Percentiles rank a stretch among this genome's conserved stretches.
phyloP scores from a whole-genome alignment of 2,329 filamentous ascomycete species.

The Pseudopyricularia javanii region DNA sequence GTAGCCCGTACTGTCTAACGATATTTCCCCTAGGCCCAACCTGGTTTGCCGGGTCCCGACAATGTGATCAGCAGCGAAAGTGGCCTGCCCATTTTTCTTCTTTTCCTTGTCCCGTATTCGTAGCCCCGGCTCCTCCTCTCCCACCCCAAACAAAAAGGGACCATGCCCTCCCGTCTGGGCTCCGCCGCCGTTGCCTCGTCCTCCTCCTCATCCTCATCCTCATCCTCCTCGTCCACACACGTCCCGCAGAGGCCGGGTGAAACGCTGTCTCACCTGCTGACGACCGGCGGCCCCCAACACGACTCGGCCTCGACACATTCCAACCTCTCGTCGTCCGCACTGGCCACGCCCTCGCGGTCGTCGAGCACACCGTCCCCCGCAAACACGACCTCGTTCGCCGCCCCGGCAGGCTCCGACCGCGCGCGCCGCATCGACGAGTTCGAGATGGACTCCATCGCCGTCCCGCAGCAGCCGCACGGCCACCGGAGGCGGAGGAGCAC shows the following conservation, averaged over 20 bases:
- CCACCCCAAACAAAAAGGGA: background rate
- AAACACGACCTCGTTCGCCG: background rate
- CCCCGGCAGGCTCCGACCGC: conserved; percentile 1
- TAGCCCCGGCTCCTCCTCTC: background rate
- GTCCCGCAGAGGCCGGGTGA: background rate
- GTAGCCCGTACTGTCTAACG: background rate
- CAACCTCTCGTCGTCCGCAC: background rate
- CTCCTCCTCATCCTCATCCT: background rate
- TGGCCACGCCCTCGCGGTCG: background rate
- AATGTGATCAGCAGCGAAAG: background rate
- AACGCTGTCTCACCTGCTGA: background rate
- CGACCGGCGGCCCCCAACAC: background rate
- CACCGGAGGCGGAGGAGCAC: conserved; percentile 45
- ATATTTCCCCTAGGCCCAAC: background rate
- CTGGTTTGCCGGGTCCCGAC: background rate
- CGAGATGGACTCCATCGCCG: conserved; percentile 40
- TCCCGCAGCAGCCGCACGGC: conserved; percentile 26
- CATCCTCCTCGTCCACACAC: background rate
- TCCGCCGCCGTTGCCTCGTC: conserved; percentile 3
- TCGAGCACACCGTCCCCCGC: background rate
- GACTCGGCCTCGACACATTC: background rate
- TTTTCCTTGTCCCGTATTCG: background rate
- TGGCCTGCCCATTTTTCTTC: background rate
- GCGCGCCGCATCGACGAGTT: conserved; percentile 15
- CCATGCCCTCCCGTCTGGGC: background rate